Evolutionary conservation across 2,329 filamentous ascomycete species (phyloP), one percentile per base, ranked within the genome.

Genomic region (Zasmidium angulare): DNA sequence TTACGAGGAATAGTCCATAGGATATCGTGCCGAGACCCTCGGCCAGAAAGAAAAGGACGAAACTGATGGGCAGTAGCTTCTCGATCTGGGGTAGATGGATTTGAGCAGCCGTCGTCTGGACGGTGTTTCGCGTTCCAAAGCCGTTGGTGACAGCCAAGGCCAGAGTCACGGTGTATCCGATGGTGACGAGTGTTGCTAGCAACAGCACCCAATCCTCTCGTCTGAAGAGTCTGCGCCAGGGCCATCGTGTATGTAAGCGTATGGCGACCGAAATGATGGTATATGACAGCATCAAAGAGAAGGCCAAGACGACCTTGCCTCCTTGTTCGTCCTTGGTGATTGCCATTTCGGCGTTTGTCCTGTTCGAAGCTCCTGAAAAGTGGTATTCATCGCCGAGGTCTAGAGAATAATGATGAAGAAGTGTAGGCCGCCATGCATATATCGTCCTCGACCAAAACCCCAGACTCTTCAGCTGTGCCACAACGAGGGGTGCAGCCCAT

Each of bases 161-260:
- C 9, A 54, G 9, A 14, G 36, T 54, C 24, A 24, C 52, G 20
- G 52, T 54, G 22, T 54, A 54, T 12, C 36, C 36, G 29, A 54
- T 47, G 52, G 26, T 54, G 40, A 46, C 40, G 1, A 21, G 7
- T 31, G 36, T 46, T 26, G 52, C 52, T 2, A 54, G 21, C 10
- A 54, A 7, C 12, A 54, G 52, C 14, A 47, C 22, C 4, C 21
- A 24, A 31, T 54, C 52, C n/a, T 54, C 52, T 19, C 17, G 21
- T 21, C 36, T 29, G 22, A 26, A 54, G 11, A 54, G 21, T 47
- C 47, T 40, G 21, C 20, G n/a, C 36, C 36, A 54, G 3, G 52
- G 52, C 52, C 52, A 54, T 46, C 52, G 36, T 10, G 52, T 54
- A 40, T 54, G 52, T 22, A 54, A n/a, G 12, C 52, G 52, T 23